Percentiles rank a stretch among this genome's conserved stretches.
Conservation (phyloP, 2,329 filamentous ascomycete species). For the Blastomyces emzantsi region DNA sequence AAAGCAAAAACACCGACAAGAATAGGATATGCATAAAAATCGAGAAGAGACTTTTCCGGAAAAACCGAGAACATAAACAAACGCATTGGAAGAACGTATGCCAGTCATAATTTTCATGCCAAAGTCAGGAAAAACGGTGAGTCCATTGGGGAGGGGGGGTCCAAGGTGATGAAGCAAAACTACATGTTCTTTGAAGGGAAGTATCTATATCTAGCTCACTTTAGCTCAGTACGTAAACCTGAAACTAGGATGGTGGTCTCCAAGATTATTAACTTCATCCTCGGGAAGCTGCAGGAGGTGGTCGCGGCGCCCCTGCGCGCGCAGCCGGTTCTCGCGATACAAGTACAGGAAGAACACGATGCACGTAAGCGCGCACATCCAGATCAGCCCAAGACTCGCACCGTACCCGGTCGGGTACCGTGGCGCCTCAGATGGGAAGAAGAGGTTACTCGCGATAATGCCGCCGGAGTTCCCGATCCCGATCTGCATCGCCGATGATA, state of each 20-base stretch:
- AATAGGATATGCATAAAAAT: too few species aligned
- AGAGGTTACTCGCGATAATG: constrained; percentile 30
- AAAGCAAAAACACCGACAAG: too few species aligned
- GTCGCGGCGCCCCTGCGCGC: constrained; percentile 29
- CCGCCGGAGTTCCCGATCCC: constrained; percentile 30
- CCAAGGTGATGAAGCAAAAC: not conserved
- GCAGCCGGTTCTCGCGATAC: constrained; percentile 30
- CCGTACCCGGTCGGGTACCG: constrained; percentile 36
- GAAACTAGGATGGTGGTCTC: constrained; percentile 34
- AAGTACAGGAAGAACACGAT: constrained; percentile 26
- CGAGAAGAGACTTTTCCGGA: too few species aligned
- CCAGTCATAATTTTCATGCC: too few species aligned
- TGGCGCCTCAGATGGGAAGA: constrained; percentile 24
- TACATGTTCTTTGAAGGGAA: too few species aligned
- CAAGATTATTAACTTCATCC: constrained; percentile 32
- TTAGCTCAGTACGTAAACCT: constrained; percentile 27
- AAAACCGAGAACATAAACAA: too few species aligned
- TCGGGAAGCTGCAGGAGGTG: constrained; percentile 26
- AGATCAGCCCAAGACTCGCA: constrained; percentile 26
- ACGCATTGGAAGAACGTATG: too few species aligned
- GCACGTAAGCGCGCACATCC: constrained; percentile 28
- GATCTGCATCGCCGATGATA: constrained; percentile 46
- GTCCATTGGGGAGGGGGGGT: not conserved
- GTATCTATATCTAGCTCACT: not conserved
- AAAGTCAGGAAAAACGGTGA: not conserved